phyloP scores from a whole-genome alignment of 495 filamentous ascomycete genomes.

The Neurospora sp. region DNA sequence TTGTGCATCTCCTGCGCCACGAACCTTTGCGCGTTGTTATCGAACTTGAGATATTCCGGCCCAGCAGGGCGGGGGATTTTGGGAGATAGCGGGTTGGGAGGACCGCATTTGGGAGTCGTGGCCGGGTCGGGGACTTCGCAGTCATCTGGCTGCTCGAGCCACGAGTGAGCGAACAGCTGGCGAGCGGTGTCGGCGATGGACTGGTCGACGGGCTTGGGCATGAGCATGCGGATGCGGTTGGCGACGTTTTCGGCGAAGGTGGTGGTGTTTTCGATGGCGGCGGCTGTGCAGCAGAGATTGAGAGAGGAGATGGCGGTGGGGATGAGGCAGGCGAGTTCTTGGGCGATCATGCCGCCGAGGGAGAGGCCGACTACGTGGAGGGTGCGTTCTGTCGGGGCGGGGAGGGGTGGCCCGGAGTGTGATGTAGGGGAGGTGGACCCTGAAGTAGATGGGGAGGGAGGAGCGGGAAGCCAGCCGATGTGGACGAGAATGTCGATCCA shows the following conservation, averaged over 20 bases:
- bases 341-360: conserved; percentile 83
- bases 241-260: conserved; percentile 50
- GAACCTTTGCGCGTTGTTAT: conserved; percentile 68
- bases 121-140: conserved; percentile 28
- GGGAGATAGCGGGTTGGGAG: not conserved
- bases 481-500: conserved; percentile 56
- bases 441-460: conserved; percentile 4
- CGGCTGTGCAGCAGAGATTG: conserved; percentile 62
- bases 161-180: conserved; percentile 50
- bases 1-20: conserved; percentile 66
- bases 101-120: conserved; percentile 13
- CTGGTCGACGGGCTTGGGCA: conserved; percentile 56
- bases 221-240: conserved; percentile 56
- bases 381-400: conserved; percentile 21
- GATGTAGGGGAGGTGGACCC: not conserved
- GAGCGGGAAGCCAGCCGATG: conserved; percentile 52
- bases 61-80: conserved; percentile 5
- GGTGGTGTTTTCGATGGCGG: conserved; percentile 53
- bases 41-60: conserved; percentile 40
- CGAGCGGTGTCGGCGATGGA: conserved; percentile 37
- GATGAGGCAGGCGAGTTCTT: conserved; percentile 59
- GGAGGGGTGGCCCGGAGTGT: conserved; percentile 1
- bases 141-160: conserved; percentile 52
- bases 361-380: conserved; percentile 66
- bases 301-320: conserved; percentile 55